These are phyloP conservation scores for Bauhinia variegata DNA, from an alignment of 306 rosid genomes.

Conservation along the genomic window DNA sequence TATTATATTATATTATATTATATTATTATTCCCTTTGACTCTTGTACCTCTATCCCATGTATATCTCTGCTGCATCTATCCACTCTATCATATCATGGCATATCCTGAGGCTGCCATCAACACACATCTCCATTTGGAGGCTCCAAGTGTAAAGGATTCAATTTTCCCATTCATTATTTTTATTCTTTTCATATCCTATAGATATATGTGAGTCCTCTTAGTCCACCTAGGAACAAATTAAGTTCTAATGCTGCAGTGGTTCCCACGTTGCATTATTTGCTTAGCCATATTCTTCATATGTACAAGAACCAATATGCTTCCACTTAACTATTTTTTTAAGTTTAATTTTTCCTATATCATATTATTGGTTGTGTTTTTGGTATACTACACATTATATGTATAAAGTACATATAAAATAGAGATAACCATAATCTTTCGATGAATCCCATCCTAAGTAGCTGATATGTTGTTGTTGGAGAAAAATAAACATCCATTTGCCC, in stretches of 20 bases:
- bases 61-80: slow-evolving; percentile 28
- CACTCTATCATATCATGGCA: slow-evolving; percentile 7
- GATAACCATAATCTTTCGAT: too few species aligned
- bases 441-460: too few species aligned
- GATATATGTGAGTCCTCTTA: slow-evolving; percentile 18
- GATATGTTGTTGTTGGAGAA: background rate
- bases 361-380: too few species aligned
- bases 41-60: background rate
- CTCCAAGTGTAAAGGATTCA: slow-evolving; percentile 15
- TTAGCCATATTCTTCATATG: too few species aligned
- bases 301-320: background rate
- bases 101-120: slow-evolving; percentile 9
- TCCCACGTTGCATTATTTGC: too few species aligned
- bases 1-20: too few species aligned
- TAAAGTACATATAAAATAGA: too few species aligned
- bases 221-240: background rate
- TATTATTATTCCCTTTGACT: slow-evolving; percentile 11
- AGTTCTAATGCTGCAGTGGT: too few species aligned
- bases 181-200: background rate
- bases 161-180: background rate
- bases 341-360: too few species aligned
- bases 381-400: too few species aligned
- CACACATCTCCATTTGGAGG: background rate
- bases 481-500: background rate
- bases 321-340: background rate